Base-by-base conservation (phyloP, 1,139 yeast species). In the Suhomyces panamericanus region DNA sequence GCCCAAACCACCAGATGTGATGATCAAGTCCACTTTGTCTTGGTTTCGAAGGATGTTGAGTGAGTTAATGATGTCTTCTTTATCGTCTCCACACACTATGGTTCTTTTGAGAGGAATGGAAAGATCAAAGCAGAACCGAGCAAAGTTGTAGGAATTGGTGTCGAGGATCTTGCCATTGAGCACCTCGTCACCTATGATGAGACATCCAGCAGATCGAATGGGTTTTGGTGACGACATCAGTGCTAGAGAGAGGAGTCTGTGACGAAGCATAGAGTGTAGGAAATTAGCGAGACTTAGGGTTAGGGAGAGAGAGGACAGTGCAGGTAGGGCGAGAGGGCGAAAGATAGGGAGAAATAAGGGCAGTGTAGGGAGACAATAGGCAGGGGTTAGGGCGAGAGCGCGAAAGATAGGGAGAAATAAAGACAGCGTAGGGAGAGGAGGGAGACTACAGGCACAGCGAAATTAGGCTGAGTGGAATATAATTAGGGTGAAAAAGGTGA, bases 1-100 rank as follows among this genome's bases (percentile, higher is more conserved):
- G 0, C 96, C 96, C 50, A 89, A 86, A 0, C 88, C 89, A 2
- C 96, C 96, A 14, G 89, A 80, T 1, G 96, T 87, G 14, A 87
- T 77, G 6, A 88, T 76, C 44, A 88, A 76, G 57, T 87, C 93
- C 54, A 82, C 83, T 38, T 76, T 69, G 16, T 69, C 59, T 27
- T 76, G 65, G 17, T 63, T 58, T 9, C 60, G 47, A 48, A 87
- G 67, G 6, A 72, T 60, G 29, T 63, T 62, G 27, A 87, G 64
- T 1, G 85, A 77, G 11, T 73, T 73, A 2, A 74, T 66, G 40
- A 89, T 88, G 49, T 86, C 95, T 1, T 65, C 59, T 48, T 76
- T 77, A 35, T 85, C 89, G 63, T 89, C 96, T 0, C 93, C 91
- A 46, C 91, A 83, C 0, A 87, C 89, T 4, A 80, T 71, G 13